phyloP scores from a whole-genome alignment of 306 rosid species.

The Inga leiocalycina region DNA sequence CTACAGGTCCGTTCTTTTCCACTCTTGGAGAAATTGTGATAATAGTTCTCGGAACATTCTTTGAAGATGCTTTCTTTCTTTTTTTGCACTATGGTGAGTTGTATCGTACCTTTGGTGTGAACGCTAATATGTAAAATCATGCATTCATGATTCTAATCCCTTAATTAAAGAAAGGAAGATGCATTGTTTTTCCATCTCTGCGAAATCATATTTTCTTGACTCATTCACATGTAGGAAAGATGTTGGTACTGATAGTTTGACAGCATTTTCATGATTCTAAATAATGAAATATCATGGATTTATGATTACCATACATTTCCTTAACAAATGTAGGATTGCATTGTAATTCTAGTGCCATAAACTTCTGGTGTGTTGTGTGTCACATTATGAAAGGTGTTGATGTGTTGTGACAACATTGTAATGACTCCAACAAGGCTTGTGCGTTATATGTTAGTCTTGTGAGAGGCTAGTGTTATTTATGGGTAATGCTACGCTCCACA shows the following conservation, averaged over 20 bases:
- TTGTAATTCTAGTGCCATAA: neutral
- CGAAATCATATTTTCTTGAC: neutral
- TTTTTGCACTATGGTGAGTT: neutral
- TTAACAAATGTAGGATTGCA: neutral
- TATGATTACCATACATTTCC: neutral
- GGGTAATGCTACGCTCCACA: no score
- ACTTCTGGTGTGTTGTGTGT: neutral
- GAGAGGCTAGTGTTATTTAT: neutral
- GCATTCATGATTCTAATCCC: neutral
- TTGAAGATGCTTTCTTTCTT: neutral
- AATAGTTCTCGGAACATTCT: neutral
- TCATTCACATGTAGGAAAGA: constrained; percentile 1
- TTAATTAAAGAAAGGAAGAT: neutral
- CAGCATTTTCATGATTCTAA: neutral
- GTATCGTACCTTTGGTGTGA: neutral
- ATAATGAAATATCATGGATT: neutral
- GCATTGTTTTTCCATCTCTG: neutral
- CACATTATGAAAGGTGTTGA: constrained; percentile 7
- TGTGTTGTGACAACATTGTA: constrained; percentile 1
- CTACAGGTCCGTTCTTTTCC: neutral
- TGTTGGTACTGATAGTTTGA: neutral
- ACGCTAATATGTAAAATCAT: neutral
- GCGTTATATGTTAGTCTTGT: neutral
- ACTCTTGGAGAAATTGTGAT: neutral
- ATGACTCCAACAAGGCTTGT: neutral